A percentile compares a stretch with the other conserved stretches of the same genome.
Conservation (phyloP, 1,284 basidiomycete genomes). For the Fomes fomentarius region DNA sequence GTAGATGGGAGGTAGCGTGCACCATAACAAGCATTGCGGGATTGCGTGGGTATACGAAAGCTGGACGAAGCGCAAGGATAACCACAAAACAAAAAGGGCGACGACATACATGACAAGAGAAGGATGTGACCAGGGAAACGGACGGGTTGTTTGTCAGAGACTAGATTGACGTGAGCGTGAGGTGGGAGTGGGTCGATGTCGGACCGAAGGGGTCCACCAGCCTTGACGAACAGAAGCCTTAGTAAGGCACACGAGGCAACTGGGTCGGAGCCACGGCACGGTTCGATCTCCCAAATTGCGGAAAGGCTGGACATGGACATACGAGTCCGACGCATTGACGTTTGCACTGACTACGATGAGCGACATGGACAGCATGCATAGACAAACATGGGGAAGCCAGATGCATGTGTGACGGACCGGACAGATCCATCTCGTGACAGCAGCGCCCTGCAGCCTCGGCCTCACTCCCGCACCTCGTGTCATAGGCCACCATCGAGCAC, state of each 20-base stretch:
- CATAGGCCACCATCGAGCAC: constrained; percentile 86
- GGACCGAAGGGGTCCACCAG: constrained; percentile 2
- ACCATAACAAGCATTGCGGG: constrained; percentile 25
- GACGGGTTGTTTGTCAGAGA: neutral
- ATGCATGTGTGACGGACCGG: constrained; percentile 8
- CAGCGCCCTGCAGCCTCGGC: constrained; percentile 1
- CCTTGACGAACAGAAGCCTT: neutral
- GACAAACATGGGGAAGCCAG: constrained; percentile 19
- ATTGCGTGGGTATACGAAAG: constrained; percentile 30
- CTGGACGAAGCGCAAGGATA: constrained; percentile 18
- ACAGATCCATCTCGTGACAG: constrained; percentile 9
- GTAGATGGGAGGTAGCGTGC: constrained; percentile 19
- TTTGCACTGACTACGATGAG: constrained; percentile 25
- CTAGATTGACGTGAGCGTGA: neutral
- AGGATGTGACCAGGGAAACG: constrained; percentile 1
- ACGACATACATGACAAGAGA: constrained; percentile 1
- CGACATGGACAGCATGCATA: constrained; percentile 24
- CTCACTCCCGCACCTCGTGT: constrained; percentile 20
- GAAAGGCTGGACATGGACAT: neutral
- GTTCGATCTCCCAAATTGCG: neutral
- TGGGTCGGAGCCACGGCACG: too few relatives aligned
- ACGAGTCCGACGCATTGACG: constrained; percentile 14
- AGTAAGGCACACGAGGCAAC: neutral
- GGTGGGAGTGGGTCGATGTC: neutral
- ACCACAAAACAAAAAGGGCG: constrained; percentile 13